Base-by-base conservation (phyloP, 1,139 yeast species). In the Protomyces arabidopsidicola region DNA sequence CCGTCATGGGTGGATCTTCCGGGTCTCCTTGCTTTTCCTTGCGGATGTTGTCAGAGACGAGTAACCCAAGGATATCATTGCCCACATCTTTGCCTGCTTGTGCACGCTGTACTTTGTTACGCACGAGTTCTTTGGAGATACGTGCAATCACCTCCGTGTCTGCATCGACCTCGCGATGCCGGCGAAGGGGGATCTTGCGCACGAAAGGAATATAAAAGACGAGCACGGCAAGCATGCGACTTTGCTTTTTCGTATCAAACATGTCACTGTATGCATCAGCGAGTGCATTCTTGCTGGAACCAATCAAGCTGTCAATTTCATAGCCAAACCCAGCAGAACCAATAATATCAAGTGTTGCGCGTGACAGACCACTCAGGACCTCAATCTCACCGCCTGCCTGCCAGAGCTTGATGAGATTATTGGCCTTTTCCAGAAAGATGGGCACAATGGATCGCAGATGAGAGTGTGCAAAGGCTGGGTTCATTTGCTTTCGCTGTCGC, bases 281-380 rank as follows among this genome's bases (percentile, higher is more conserved):
- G n/a, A 67, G 55, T 18, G 45, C 62, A 45, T 55, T 60, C 16
- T 27, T 58, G 14, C 63, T 59, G 2, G 56, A 34, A 20, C 53
- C 56, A 10, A 50, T 38, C 55, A 58, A 48, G 10, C 34, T n/a
- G 20, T 58, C 66, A 10, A 67, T 36, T n/a, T 63, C 64, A 18
- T 60, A 56, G 14, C 68, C 69, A 35, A 67, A 67, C 6, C 65
- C 55, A 5, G 69, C 67, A 42, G 55, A 50, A 22, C 66, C 67
- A 34, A 67, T 67, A 31, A 63, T 58, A 38, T 67, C 69, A 9
- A 67, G 65, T 24, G 69, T 66, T 20, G 67, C 53, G 4, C 66
- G 55, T 6, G 66, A 55, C 10, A 67, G 53, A 36, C 58, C 65
- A 12, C 53, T 20, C 18, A 57, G 39, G 3, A 64, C 62, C 12